Base-by-base conservation (phyloP, 352 stramenopile species). In the Globisporangium viniferum region DNA sequence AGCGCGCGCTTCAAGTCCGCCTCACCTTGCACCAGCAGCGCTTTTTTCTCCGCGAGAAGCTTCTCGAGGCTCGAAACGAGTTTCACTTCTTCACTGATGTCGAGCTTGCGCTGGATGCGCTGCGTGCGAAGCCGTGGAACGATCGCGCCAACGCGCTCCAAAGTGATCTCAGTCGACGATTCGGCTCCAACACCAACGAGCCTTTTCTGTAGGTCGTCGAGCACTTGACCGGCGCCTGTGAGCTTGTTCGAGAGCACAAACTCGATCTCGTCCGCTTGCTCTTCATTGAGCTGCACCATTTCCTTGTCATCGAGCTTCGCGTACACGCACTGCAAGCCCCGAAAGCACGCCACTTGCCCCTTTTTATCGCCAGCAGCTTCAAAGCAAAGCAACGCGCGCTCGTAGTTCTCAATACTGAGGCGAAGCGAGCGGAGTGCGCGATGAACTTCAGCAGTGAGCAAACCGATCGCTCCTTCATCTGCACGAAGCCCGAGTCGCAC, bases 91-190 rank as follows among this genome's bases (percentile, higher is more conserved):
- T 92, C 85, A 4, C 73, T 72, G 53, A 86, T 83, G 18, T 78
- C 73, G 29, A 91, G 77, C 59, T 87, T 87, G 10, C 69, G 68
- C 51, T 82, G 76, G 56, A 91, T 89, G 20, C 84, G 72, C 46
- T 92, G 79, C 53, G 74, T 73, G 58, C 87, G 70, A 3, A 94
- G 49, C 33, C 77, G 67, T 15, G 84, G 80, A 1, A 92, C 87
- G 48, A 86, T 90, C 0, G 87, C 75, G 39, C 82, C 79, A 2
- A 94, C 82, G 20, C 87, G 79, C 53, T 94, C 87, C 1, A 92
- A 68, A 0, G 69, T 72, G 27, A 92, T 83, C 65, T 87, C 73
- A 12, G 76, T 82, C n/a, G 80, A 86, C 1, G 81, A 84, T 70
- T 90, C 75, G 3, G 82, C 87, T 18, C 83, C 82, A 7, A 82